A percentile compares a stretch with the other conserved stretches of the same genome.
Evolutionary conservation across 2,329 filamentous ascomycete genomes (phyloP).

Genomic region (Arachnomyces sp.): DNA sequence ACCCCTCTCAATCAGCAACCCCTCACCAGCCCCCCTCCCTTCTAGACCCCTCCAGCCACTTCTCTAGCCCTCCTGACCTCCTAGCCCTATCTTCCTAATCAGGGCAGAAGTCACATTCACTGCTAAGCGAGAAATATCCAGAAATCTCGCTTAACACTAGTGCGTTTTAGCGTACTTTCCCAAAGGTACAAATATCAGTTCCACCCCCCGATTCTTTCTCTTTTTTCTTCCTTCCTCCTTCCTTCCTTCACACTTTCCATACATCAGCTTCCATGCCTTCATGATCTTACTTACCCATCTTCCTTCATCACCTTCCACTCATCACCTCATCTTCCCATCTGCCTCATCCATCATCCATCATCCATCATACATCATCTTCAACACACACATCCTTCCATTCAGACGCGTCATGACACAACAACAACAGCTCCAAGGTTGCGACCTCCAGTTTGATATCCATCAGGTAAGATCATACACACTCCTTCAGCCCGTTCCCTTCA

Average conservation of each 20-base stretch:
- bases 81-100: too few species aligned
- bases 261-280: conserved; percentile 3
- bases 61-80: conserved; percentile 6
- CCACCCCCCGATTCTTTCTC: background rate
- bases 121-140: background rate
- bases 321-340: too few species aligned
- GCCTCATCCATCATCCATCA: too few species aligned
- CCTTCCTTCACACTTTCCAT: conserved; percentile 4
- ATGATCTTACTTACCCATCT: conserved; percentile 6
- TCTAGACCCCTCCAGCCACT: conserved; percentile 9
- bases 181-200: background rate
- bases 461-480: too few species aligned
- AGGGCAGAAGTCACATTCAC: too few species aligned
- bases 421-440: too few species aligned
- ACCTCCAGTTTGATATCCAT: too few species aligned
- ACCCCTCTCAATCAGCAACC: conserved; percentile 9
- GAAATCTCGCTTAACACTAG: conserved; percentile 2
- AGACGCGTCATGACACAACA: too few species aligned
- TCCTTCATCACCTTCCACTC: conserved; percentile 5
- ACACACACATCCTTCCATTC: too few species aligned
- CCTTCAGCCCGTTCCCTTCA: too few species aligned
- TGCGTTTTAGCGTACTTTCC: conserved; percentile 1
- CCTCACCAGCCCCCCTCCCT: conserved; percentile 11
- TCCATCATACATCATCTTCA: too few species aligned
- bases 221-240: background rate